A percentile compares a stretch with the other conserved stretches of the same genome.
Evolutionary conservation across 352 stramenopile genomes (phyloP).

Genomic region (Globisporangium apiculatum): DNA sequence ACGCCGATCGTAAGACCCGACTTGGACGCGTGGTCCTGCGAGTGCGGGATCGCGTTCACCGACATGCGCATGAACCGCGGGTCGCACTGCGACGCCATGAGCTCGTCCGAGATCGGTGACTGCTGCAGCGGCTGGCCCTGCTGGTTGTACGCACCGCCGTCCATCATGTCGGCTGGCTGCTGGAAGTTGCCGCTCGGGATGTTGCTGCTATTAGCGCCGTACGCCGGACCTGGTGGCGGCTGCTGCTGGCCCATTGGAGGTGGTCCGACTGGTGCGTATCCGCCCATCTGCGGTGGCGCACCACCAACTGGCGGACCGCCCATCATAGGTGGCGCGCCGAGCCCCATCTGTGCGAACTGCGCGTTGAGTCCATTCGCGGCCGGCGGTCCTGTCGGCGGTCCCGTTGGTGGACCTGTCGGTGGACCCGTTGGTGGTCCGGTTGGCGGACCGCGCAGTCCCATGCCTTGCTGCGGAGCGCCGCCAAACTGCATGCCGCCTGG

Average conservation of each 20-base stretch:
- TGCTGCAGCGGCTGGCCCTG: conserved; percentile 41
- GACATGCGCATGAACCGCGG: conserved; percentile 80
- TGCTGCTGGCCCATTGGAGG: conserved; percentile 20
- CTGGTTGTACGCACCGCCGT: conserved; percentile 42
- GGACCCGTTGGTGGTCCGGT: conserved; percentile 6
- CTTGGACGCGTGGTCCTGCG: conserved; percentile 77
- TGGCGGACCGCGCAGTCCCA: conserved; percentile 11
- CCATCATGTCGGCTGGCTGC: conserved; percentile 69
- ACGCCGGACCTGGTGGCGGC: conserved; percentile 15
- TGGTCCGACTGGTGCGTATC: no score
- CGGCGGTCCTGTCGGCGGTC: not conserved
- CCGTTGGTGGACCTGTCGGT: not conserved
- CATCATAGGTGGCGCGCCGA: no score
- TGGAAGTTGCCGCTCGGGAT: conserved; percentile 79
- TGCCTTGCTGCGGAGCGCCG: conserved; percentile 11
- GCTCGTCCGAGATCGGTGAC: conserved; percentile 52
- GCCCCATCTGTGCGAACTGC: no score
- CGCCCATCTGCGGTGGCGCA: no score
- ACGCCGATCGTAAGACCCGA: conserved; percentile 82
- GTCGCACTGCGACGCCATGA: conserved; percentile 69
- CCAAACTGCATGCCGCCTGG: conserved; percentile 9
- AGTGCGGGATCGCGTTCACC: conserved; percentile 70
- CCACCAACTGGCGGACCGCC: not conserved
- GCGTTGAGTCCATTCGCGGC: not conserved
- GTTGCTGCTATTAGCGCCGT: conserved; percentile 7